A percentile compares a stretch with the other conserved stretches of the same genome.
Evolutionary conservation across 1,284 basidiomycete species (phyloP).

Genomic region (Trametes sp.): DNA sequence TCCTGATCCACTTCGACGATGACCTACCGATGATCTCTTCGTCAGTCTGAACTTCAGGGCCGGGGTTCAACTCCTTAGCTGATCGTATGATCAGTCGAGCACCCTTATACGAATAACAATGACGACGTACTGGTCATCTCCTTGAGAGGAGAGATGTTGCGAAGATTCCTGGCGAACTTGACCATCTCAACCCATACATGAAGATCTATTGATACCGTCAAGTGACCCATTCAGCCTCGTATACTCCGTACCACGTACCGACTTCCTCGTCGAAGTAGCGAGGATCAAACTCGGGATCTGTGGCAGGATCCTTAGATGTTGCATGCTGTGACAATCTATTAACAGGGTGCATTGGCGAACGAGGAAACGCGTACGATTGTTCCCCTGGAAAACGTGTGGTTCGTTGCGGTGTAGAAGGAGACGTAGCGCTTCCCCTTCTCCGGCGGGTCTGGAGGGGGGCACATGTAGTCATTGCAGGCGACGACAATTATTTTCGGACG

Average conservation of each 20-base stretch:
- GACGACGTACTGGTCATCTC: conserved; percentile 35
- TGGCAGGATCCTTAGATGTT: conserved; percentile 47
- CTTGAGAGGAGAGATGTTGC: conserved; percentile 52
- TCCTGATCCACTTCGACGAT: background rate
- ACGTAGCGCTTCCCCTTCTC: conserved; percentile 43
- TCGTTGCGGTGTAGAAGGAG: conserved; percentile 42
- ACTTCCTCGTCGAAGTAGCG: conserved; percentile 56
- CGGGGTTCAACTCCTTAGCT: conserved; percentile 48
- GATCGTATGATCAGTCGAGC: conserved; percentile 22
- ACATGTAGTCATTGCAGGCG: no score
- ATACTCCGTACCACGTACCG: conserved; percentile 43
- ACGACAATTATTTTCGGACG: conserved; percentile 7
- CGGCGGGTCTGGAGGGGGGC: conserved; percentile 35
- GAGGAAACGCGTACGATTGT: conserved; percentile 39
- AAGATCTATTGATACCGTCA: conserved; percentile 40
- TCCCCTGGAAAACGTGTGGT: conserved; percentile 49
- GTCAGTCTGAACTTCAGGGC: conserved; percentile 38
- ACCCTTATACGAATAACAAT: no score
- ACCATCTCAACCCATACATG: conserved; percentile 55
- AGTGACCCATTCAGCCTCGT: background rate
- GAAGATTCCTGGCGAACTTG: conserved; percentile 55
- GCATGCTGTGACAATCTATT: conserved; percentile 38
- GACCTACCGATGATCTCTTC: conserved; percentile 36
- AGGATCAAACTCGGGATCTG: conserved; percentile 55
- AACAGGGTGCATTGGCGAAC: background rate